Percentiles rank a stretch among this genome's conserved stretches.
phyloP scores from a whole-genome alignment of 2,329 filamentous ascomycete species.

The Coniosporium tulheliwenetii region DNA sequence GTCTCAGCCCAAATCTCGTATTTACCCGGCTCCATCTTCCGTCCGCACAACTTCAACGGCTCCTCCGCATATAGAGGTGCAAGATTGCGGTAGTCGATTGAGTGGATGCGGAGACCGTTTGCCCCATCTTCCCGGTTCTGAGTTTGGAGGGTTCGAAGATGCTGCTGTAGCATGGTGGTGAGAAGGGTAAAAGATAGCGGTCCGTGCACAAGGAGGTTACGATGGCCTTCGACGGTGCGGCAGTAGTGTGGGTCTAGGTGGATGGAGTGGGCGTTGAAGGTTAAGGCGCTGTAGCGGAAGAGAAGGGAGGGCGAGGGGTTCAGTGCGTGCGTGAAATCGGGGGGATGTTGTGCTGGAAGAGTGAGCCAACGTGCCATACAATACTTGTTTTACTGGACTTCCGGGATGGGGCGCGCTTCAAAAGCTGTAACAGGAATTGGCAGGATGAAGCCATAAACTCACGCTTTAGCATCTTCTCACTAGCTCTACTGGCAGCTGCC shows the following conservation, averaged over 20 bases:
- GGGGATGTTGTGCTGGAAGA: conserved; percentile 27
- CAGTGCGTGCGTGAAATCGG: conserved; percentile 43
- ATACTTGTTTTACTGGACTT: conserved; percentile 11
- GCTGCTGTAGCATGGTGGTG: conserved; percentile 48
- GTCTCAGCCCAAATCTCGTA: conserved; percentile 26
- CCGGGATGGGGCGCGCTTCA: background rate
- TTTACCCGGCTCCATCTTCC: conserved; percentile 21
- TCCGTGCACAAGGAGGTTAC: conserved; percentile 68
- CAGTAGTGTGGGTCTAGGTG: conserved; percentile 67
- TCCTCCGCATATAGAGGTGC: conserved; percentile 66
- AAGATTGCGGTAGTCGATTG: conserved; percentile 65
- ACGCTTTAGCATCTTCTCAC: conserved; percentile 21
- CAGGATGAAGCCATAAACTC: conserved; percentile 5
- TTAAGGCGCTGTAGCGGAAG: conserved; percentile 81
- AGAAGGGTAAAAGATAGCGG: conserved; percentile 68
- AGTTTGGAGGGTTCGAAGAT: conserved; percentile 21
- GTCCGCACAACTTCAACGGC: conserved; percentile 52
- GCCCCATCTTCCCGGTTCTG: conserved; percentile 14
- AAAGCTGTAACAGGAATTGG: background rate
- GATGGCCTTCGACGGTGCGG: conserved; percentile 56
- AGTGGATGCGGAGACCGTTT: conserved; percentile 24
- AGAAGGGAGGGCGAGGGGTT: conserved; percentile 56
- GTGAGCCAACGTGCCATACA: conserved; percentile 5
- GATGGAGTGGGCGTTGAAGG: conserved; percentile 83
- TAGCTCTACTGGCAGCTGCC: conserved; percentile 7